Percentiles rank a stretch among this genome's conserved stretches.
Evolutionary conservation across 345 rosid genomes (phyloP).

Genomic region (Camelina laxa): DNA sequence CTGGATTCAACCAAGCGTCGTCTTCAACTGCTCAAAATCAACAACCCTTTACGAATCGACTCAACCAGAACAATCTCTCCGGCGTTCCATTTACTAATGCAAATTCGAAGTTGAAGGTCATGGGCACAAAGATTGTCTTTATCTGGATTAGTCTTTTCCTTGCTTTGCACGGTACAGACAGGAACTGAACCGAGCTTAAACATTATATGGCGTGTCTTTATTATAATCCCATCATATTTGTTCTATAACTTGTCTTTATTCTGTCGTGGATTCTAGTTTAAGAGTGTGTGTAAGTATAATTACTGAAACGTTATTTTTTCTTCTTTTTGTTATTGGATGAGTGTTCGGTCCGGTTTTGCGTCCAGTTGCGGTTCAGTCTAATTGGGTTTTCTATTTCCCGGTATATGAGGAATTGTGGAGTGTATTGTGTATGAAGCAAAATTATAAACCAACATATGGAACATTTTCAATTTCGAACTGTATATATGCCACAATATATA

Average conservation of each 20-base stretch:
- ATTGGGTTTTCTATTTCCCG: not conserved
- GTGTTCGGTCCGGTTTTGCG: conserved; percentile 13
- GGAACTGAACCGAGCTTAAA: conserved; percentile 20
- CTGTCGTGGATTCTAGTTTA: conserved; percentile 16
- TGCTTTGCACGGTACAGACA: conserved; percentile 27
- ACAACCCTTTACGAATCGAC: conserved; percentile 25
- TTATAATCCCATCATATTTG: conserved; percentile 27
- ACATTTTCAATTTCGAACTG: not conserved
- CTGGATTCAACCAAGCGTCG: conserved; percentile 44
- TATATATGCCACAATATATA: not conserved
- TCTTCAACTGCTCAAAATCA: conserved; percentile 32
- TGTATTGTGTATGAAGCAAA: not conserved
- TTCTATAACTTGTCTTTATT: conserved; percentile 9
- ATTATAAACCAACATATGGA: conserved; percentile 2
- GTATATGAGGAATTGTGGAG: not conserved
- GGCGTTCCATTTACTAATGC: conserved; percentile 50
- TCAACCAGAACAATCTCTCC: conserved; percentile 42
- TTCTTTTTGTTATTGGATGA: not conserved
- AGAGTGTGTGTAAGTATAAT: conserved; percentile 25
- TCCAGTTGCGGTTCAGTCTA: not conserved
- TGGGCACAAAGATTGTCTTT: conserved; percentile 19
- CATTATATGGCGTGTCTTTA: conserved; percentile 4
- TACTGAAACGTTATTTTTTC: not conserved
- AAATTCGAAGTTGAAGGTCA: conserved; percentile 33
- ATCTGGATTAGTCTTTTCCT: conserved; percentile 26